Evolutionary conservation across 148 eudicot species (phyloP).

Genomic region (Suaeda aralocaspica): DNA sequence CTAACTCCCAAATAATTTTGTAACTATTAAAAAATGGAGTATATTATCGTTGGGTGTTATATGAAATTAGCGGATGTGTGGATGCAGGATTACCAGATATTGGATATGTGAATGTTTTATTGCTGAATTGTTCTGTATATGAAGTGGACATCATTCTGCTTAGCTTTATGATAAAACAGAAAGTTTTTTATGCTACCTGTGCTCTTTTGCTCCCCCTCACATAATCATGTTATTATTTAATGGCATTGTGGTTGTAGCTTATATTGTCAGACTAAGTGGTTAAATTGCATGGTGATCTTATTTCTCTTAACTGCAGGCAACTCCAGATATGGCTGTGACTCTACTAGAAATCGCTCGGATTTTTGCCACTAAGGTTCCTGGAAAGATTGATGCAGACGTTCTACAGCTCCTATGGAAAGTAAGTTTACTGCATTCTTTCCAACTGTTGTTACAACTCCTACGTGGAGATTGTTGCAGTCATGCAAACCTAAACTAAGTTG

Average conservation of each 20-base stretch:
- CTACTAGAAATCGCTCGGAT: constrained; percentile 93
- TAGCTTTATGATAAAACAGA: no score
- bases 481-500: background rate
- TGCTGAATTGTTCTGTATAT: no score
- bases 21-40: background rate
- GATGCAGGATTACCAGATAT: background rate
- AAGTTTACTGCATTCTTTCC: constrained; percentile 27
- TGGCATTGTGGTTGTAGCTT: constrained; percentile 2
- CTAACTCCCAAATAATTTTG: background rate
- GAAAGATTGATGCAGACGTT: constrained; percentile 98
- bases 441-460: background rate
- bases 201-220: background rate
- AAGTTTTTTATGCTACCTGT: background rate
- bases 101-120: background rate
- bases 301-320: constrained; percentile 51
- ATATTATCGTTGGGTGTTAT: background rate
- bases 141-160: no score
- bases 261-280: background rate
- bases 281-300: constrained; percentile 8
- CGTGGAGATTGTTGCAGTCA: background rate
- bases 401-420: constrained; percentile 98
- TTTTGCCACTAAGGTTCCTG: constrained; percentile 98
- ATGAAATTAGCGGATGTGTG: background rate
- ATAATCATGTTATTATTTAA: background rate
- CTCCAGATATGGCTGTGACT: constrained; percentile 99